Percentiles rank a stretch among this genome's conserved stretches.
These are phyloP conservation scores for Tuber umbilicatum DNA, from an alignment of 495 filamentous ascomycete genomes.

Conservation along the genomic window DNA sequence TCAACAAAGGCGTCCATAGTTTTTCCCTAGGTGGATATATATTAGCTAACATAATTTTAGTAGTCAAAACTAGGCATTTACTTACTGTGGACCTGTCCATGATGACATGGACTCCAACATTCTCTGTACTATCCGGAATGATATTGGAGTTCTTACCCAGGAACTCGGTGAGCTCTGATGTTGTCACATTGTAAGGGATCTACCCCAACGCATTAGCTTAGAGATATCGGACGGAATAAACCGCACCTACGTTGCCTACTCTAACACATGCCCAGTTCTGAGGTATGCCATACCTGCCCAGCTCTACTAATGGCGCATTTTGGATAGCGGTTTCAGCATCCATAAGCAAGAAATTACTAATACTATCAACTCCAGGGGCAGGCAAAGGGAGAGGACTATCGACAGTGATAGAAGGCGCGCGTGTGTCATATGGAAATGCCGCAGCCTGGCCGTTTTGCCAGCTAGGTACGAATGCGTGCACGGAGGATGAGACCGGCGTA, in stretches of 20 bases:
- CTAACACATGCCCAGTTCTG: conserved; percentile 42
- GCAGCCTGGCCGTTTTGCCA: conserved; percentile 1
- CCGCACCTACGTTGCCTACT: conserved; percentile 38
- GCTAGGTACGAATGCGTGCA: not conserved
- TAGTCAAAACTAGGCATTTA: not conserved
- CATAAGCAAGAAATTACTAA: conserved; percentile 32
- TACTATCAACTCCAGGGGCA: conserved; percentile 14
- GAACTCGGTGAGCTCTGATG: conserved; percentile 37
- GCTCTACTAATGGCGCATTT: conserved; percentile 40
- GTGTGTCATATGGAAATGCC: conserved; percentile 19
- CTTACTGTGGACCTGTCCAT: conserved; percentile 43
- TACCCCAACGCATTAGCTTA: conserved; percentile 13
- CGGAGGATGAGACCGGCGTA: not conserved
- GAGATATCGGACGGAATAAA: not conserved
- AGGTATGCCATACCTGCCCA: conserved; percentile 38
- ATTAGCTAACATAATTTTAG: conserved; percentile 6
- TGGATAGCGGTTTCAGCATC: conserved; percentile 42
- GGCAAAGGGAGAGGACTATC: conserved; percentile 1
- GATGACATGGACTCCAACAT: conserved; percentile 41
- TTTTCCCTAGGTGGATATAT: conserved; percentile 31
- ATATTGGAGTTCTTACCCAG: conserved; percentile 42
- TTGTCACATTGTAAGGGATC: conserved; percentile 42
- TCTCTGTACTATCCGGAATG: conserved; percentile 38
- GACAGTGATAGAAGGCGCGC: conserved; percentile 2
- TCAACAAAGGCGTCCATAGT: conserved; percentile 43